Percentiles rank a stretch among this genome's conserved stretches.
Evolutionary conservation across 2,329 filamentous ascomycete species (phyloP).

Genomic region (Tolypocladium guangdongense): DNA sequence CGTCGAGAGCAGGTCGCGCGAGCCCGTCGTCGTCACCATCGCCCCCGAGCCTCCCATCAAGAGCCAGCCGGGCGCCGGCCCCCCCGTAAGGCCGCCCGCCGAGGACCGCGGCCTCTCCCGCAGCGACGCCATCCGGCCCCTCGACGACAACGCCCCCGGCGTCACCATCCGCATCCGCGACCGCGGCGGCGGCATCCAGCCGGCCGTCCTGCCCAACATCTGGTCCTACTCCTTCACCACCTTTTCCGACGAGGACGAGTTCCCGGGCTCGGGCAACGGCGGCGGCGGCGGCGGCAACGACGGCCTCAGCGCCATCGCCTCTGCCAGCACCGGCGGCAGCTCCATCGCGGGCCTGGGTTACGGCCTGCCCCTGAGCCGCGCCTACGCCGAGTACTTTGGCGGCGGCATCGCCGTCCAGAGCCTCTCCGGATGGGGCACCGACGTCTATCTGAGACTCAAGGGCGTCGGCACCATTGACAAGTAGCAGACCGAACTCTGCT

Average conservation of each 20-base stretch:
- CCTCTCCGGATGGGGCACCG: slow-evolving; percentile 80
- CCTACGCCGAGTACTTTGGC: slow-evolving; percentile 97
- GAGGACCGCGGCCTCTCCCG: slow-evolving; percentile 29
- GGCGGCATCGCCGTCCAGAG: slow-evolving; percentile 94
- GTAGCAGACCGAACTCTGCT: background rate
- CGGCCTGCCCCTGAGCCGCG: slow-evolving; percentile 77
- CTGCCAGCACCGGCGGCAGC: slow-evolving; percentile 59
- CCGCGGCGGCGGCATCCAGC: slow-evolving; percentile 84
- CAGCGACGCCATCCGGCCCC: slow-evolving; percentile 40
- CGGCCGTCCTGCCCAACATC: slow-evolving; percentile 73
- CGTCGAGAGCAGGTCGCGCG: slow-evolving; percentile 69
- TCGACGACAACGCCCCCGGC: slow-evolving; percentile 60
- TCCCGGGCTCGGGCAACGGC: slow-evolving; percentile 21
- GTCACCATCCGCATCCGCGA: slow-evolving; percentile 94
- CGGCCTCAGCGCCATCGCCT: slow-evolving; percentile 65
- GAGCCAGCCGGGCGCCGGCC: slow-evolving; percentile 10
- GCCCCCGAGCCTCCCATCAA: slow-evolving; percentile 51
- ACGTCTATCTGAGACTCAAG: slow-evolving; percentile 56
- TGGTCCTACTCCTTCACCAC: slow-evolving; percentile 98
- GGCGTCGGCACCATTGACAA: slow-evolving; percentile 45
- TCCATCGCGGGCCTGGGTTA: slow-evolving; percentile 92
- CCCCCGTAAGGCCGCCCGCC: slow-evolving; percentile 21
- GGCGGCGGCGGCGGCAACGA: slow-evolving; percentile 22
- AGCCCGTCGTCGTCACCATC: slow-evolving; percentile 87
- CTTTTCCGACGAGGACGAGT: slow-evolving; percentile 54